Evolutionary conservation across 2,329 filamentous ascomycete genomes (phyloP).

Genomic region (Ascochyta lentis): DNA sequence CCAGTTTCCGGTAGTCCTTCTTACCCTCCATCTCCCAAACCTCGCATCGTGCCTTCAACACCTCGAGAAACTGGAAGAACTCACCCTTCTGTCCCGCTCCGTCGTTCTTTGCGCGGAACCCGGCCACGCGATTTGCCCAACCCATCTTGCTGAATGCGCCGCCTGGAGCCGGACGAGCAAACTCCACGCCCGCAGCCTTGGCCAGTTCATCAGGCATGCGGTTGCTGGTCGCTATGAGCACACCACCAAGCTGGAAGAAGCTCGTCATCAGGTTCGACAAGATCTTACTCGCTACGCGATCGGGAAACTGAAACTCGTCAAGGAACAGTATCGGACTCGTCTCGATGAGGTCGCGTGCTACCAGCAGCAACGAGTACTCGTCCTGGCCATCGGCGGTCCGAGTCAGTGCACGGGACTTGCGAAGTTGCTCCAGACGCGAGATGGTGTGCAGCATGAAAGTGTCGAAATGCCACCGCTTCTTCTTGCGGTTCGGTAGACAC

Average conservation of each 20-base stretch:
- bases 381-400: slow-evolving; percentile 43
- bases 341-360: slow-evolving; percentile 77
- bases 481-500: slow-evolving; percentile 74
- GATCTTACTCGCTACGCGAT: slow-evolving; percentile 78
- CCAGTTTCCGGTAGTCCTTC: slow-evolving; percentile 69
- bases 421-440: slow-evolving; percentile 72
- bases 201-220: slow-evolving; percentile 82
- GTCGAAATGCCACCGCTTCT: slow-evolving; percentile 82
- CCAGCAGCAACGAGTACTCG: slow-evolving; percentile 74
- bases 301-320: slow-evolving; percentile 84
- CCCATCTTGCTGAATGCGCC: slow-evolving; percentile 40
- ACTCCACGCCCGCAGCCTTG: slow-evolving; percentile 75
- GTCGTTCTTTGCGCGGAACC: slow-evolving; percentile 51
- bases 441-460: slow-evolving; percentile 84
- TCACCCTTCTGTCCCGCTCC: slow-evolving; percentile 64
- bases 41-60: slow-evolving; percentile 78
- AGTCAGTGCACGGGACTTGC: slow-evolving; percentile 49
- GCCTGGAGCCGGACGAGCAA: slow-evolving; percentile 59
- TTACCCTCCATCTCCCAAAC: slow-evolving; percentile 84
- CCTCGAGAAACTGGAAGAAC: slow-evolving; percentile 77
- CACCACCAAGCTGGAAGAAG: slow-evolving; percentile 83
- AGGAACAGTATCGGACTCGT: slow-evolving; percentile 79
- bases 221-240: slow-evolving; percentile 81
- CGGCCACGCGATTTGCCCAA: slow-evolving; percentile 56
- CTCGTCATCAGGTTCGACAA: slow-evolving; percentile 78